These are phyloP conservation scores for Metschnikowia reukaufii DNA, from an alignment of 805 yeast genomes.

Conservation along the genomic window DNA sequence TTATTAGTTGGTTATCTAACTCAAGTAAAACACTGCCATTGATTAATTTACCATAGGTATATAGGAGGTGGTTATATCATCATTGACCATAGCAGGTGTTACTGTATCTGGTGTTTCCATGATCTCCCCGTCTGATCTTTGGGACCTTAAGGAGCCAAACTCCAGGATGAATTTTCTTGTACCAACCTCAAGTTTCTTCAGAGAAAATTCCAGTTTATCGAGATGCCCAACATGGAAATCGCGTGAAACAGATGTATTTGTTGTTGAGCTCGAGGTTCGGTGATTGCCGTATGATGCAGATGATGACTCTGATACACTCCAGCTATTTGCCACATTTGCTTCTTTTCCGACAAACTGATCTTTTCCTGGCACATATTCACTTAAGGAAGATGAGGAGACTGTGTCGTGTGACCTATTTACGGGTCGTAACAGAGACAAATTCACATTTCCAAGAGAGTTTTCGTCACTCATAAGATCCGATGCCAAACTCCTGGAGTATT, in stretches of 20 bases:
- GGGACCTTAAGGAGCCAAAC: background rate
- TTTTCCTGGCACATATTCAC: background rate
- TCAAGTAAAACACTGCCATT: background rate
- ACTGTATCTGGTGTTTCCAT: background rate
- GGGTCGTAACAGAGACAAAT: slow-evolving; percentile 31
- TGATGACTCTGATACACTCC: background rate
- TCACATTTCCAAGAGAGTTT: slow-evolving; percentile 11
- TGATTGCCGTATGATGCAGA: background rate
- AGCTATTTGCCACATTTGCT: background rate
- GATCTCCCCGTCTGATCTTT: background rate
- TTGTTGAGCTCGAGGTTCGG: slow-evolving; percentile 21
- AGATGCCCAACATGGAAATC: background rate
- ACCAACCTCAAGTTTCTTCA: background rate
- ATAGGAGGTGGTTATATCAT: background rate
- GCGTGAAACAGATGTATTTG: slow-evolving; percentile 28
- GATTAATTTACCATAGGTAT: background rate
- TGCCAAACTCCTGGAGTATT: background rate
- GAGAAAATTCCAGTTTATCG: background rate
- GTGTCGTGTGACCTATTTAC: slow-evolving; percentile 34
- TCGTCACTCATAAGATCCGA: background rate
- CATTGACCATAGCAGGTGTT: background rate
- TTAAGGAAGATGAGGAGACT: slow-evolving; percentile 20
- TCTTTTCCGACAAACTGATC: background rate
- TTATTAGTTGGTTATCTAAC: background rate
- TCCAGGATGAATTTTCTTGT: background rate